These are phyloP conservation scores for Antarctomyces pellizariae DNA, from an alignment of 495 filamentous ascomycete species.

Conservation along the genomic window DNA sequence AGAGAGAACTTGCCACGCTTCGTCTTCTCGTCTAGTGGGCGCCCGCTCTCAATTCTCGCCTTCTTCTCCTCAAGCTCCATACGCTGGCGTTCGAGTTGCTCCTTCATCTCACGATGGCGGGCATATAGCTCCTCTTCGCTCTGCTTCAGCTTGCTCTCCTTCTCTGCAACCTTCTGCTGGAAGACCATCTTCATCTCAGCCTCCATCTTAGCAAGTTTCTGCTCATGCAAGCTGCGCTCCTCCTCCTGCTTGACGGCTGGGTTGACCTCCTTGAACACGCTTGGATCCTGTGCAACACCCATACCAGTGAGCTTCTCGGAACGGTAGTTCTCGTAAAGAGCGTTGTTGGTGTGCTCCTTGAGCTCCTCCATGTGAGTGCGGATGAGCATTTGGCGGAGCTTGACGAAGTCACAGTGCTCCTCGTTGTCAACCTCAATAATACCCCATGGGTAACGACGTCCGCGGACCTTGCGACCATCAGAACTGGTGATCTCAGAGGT, in stretches of 20 bases:
- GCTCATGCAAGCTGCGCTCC: conserved; percentile 90
- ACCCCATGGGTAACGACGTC: conserved; percentile 94
- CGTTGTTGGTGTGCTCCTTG: conserved; percentile 99
- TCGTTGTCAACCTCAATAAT: conserved; percentile 98
- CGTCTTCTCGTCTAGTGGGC: conserved; percentile 90
- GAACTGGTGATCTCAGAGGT: conserved; percentile 75
- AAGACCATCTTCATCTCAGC: conserved; percentile 99
- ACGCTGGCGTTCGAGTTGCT: conserved; percentile 87
- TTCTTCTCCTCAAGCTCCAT: conserved; percentile 96
- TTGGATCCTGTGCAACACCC: conserved; percentile 95
- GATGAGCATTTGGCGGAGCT: conserved; percentile 98
- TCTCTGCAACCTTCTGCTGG: conserved; percentile 98
- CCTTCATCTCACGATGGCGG: conserved; percentile 97
- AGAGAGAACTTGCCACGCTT: conserved; percentile 96
- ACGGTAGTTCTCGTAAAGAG: conserved; percentile 96
- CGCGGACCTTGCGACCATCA: conserved; percentile 88
- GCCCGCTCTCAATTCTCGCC: conserved; percentile 67
- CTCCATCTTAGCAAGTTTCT: conserved; percentile 99
- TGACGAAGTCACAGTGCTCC: conserved; percentile 99
- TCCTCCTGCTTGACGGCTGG: conserved; percentile 99
- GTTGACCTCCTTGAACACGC: conserved; percentile 99
- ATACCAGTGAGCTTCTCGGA: conserved; percentile 95
- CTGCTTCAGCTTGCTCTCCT: conserved; percentile 97
- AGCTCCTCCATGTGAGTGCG: conserved; percentile 99
- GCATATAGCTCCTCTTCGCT: conserved; percentile 97